Percentiles rank a stretch among this genome's conserved stretches.
Conservation (phyloP, 2,329 filamentous ascomycete species). For the Calonectria pauciramosa region DNA sequence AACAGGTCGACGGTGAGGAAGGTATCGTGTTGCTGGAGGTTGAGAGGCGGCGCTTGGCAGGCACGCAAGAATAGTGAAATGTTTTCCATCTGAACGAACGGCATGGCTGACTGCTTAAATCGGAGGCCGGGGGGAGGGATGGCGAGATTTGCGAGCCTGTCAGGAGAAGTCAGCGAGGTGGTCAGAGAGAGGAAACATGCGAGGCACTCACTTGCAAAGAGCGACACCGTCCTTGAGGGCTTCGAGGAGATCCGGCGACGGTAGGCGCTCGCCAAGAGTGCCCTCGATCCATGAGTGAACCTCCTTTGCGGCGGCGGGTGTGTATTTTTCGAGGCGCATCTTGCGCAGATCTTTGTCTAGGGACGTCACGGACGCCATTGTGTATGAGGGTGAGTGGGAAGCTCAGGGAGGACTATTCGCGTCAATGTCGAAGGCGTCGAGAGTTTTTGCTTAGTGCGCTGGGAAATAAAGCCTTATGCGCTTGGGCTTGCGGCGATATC, state of each 20-base stretch:
- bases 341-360: constrained; percentile 96
- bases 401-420: background rate
- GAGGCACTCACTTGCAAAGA: constrained; percentile 82
- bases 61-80: constrained; percentile 95
- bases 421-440: background rate
- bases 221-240: constrained; percentile 91
- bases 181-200: background rate
- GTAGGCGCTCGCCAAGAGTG: constrained; percentile 79
- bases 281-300: constrained; percentile 88
- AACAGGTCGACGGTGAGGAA: constrained; percentile 98
- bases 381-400: constrained; percentile 19
- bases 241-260: constrained; percentile 83
- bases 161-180: constrained; percentile 25
- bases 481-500: background rate
- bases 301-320: constrained; percentile 89
- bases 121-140: constrained; percentile 83
- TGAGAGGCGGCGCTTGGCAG: constrained; percentile 87
- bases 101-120: constrained; percentile 94
- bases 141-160: constrained; percentile 85
- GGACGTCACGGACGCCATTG: constrained; percentile 93
- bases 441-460: background rate
- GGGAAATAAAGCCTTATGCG: too few relatives aligned
- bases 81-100: constrained; percentile 99
- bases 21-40: constrained; percentile 91
- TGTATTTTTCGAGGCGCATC: constrained; percentile 93